Evolutionary conservation across 1,284 basidiomycete species (phyloP), one percentile per base, ranked within the genome.

Genomic region (Bondarzewia mesenterica): DNA sequence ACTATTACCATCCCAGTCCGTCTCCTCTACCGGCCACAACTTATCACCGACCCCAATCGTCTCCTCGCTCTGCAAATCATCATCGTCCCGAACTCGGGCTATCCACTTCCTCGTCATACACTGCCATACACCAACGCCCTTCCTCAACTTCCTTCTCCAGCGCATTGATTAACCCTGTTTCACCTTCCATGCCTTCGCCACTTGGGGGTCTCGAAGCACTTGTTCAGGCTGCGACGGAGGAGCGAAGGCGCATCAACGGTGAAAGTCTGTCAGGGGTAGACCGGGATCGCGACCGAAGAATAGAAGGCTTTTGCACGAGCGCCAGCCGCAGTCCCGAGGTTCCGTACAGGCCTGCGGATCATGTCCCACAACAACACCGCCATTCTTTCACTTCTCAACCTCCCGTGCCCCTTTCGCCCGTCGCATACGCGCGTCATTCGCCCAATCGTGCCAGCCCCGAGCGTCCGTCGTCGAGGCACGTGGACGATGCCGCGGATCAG

Each of bases 211-310:
- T 64, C 22, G 61, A 67, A n/a, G 74, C 74, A 0, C 68, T 80
- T 47, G 76, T 78, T 12, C 74, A 78, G 58, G 77, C 70, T 26
- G 77, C 77, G 1, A 72, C 72, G 0, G 71, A 75, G 53, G 77
- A 79, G 52, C 68, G 71, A 42, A 66, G 73, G 45, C 61, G 74
- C 44, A 63, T 77, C 35, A 64, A 63, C 47, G 62, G 63, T 46
- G 60, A 65, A 48, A 50, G 60, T 38, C 44, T 52, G 36, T 29
- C 52, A 43, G 14, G 50, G 36, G 26, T 49, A 36, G 40, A 16
- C 44, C 20, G 51, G 46, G 35, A 27, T 26, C n/a, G 38, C 48
- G 26, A 47, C 42, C 32, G 40, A 44, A 6, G 40, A 32, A 20
- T 60, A 59, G 36, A 22, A 16, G 23, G 22, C 38, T 39, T 42